These are phyloP conservation scores for Emmonsia crescens DNA, from an alignment of 2,329 filamentous ascomycete genomes.

Conservation along the genomic window DNA sequence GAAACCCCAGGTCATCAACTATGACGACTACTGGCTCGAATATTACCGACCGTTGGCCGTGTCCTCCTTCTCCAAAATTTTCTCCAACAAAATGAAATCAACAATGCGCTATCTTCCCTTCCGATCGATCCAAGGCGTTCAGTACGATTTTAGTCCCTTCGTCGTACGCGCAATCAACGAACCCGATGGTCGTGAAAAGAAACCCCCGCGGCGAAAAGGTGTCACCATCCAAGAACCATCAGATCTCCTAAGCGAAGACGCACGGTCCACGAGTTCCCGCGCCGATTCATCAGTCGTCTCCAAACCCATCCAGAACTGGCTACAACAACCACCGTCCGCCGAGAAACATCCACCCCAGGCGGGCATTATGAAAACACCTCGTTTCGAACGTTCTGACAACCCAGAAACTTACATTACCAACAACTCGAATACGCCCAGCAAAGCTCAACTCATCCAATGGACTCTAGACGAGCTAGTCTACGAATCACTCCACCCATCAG, in stretches of 20 bases:
- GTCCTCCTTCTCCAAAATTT: conserved; percentile 85
- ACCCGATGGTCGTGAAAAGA: conserved; percentile 51
- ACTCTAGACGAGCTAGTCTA: conserved; percentile 60
- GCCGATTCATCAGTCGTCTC: conserved; percentile 11
- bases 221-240: conserved; percentile 57
- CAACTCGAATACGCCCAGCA: conserved; percentile 50
- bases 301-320: conserved; percentile 20
- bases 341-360: conserved; percentile 24
- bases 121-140: conserved; percentile 54
- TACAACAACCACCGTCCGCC: conserved; percentile 24
- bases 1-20: conserved; percentile 40
- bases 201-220: conserved; percentile 49
- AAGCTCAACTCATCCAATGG: conserved; percentile 67
- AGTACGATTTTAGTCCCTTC: conserved; percentile 82
- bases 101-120: conserved; percentile 74
- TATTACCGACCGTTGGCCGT: conserved; percentile 85
- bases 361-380: conserved; percentile 49
- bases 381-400: conserved; percentile 20
- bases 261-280: conserved; percentile 26
- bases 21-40: conserved; percentile 95
- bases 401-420: conserved; percentile 12
- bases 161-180: conserved; percentile 52
- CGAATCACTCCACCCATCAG: conserved; percentile 74
- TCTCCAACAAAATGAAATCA: conserved; percentile 83
- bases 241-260: conserved; percentile 35